Conservation (phyloP, 208 protist species). For the Tritrichomonas musculus region DNA sequence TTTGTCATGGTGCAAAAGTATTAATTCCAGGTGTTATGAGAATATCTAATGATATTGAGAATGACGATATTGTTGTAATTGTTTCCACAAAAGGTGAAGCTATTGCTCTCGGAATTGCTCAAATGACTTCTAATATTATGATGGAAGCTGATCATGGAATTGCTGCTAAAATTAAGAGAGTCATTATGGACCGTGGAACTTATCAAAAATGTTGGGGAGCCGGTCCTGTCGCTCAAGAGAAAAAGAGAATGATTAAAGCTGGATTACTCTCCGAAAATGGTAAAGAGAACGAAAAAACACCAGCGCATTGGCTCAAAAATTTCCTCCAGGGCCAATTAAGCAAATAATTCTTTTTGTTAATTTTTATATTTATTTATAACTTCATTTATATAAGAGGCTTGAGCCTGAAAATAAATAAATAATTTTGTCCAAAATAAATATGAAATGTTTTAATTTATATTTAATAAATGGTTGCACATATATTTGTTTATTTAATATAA, state of each 20-base stretch:
- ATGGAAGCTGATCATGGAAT: conserved; percentile 89
- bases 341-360: too few species aligned
- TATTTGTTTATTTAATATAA: too few species aligned
- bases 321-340: background rate
- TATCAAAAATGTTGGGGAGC: conserved; percentile 97
- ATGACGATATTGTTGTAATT: conserved; percentile 88
- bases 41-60: conserved; percentile 88
- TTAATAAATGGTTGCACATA: too few species aligned
- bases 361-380: too few species aligned
- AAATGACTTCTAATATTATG: conserved; percentile 95
- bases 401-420: too few species aligned
- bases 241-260: conserved; percentile 85
- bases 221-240: conserved; percentile 74
- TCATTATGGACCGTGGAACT: conserved; percentile 99
- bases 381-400: too few species aligned
- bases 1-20: conserved; percentile 80
- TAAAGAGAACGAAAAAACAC: conserved; percentile 86
- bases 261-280: conserved; percentile 90
- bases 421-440: too few species aligned
- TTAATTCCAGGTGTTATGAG: conserved; percentile 96
- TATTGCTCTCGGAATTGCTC: conserved; percentile 90
- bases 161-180: conserved; percentile 84
- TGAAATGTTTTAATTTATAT: too few species aligned
- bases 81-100: conserved; percentile 99
- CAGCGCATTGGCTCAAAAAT: conserved; percentile 68